Evolutionary conservation across 1,139 yeast species (phyloP), one percentile per base, ranked within the genome.

Genomic region (Citeromyces hawaiiensis): DNA sequence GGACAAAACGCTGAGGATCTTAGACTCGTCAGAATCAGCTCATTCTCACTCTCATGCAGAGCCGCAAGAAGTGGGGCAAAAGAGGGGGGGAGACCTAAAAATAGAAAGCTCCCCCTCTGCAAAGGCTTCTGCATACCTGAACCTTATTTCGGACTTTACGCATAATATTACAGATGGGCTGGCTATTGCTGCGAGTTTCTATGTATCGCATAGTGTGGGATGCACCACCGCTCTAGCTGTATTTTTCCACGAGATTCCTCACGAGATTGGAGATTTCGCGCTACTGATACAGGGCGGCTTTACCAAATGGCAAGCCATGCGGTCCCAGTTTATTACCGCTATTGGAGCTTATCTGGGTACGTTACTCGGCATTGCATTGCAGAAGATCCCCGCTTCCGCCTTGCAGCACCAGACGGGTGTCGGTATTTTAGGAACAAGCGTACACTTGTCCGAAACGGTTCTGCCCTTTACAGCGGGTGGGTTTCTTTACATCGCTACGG

Each of bases 391-490:
- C 31, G 35, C 37, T 4, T 43, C 42, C 23, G 41, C 38, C 9
- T 43, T 30, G 6, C 38, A 35, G 7, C 43, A 48, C 6, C 38
- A 48, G 8, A 30, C 41, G 16, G 18, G 30, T 3, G 34, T 36
- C 3, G 76, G 76, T 2, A 43, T 71, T 5, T 64, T 68, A 45
- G 77, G 76, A 11, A 68, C 76, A 9, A 58, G 64, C 14, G 72
- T 72, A 29, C 55, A 60, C 13, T 42, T 63, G n/a, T 66, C 69
- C 4, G 79, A 72, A 45, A 52, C 70, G 43, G 64, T 76, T n/a
- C 55, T 76, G 40, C 83, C 86, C n/a, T 68, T 77, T 49, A 75
- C 85, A 1, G 79, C 83, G 2, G 86, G 86, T 43, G 81, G 82
- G 10, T 76, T 79, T 49, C 53, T 78, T 36, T 78, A 77, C 52